Base-by-base conservation (phyloP, 306 rosid genomes). In the Cucumis sativus region DNA sequence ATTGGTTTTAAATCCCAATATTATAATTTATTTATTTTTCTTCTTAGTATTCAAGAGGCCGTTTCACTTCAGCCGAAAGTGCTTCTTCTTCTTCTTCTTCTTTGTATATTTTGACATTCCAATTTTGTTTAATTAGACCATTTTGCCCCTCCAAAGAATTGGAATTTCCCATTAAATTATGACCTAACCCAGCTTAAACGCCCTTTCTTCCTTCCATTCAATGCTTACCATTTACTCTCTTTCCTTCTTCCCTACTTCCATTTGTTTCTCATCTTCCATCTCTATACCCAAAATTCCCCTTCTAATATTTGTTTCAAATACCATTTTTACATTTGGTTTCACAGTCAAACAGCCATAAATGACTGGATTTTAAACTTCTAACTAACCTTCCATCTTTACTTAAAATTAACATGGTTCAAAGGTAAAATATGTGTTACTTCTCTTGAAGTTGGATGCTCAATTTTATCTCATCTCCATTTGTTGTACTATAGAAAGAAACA, bases 51-150 rank as follows among this genome's bases (percentile, higher is more conserved):
- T 75, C 25, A 10, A 6, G 59, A 16, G 59, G 59, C 68, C 56
- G 54, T 7, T 40, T 67, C 72, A 39, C 83, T 40, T 67, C 72
- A 39, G 85, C 86, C 74, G 77, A 86, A 81, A 81, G 76, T 80
- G 54, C 37, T 47, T 11, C 54, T 3, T 43, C 52, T 49, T 49
- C 55, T 49, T 49, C 55, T 49, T 49, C 54, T 61, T 69, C 69
- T 68, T 17, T 70, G 28, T 66, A 33, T 35, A 57, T 49, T 49
- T 58, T 25, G 65, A 35, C 80, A 51, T 70, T 77, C 13, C 10
- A 1, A n/a, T 14, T 9, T 7, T 33, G 0, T 12, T 2, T 13
- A 23, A 23, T 45, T 71, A 23, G 30, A 71, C 76, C 15, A 71
- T 28, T 47, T 71, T 49, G 8, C 72, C 6, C 35, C 23, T 54